Evolutionary conservation across 75 land plant genomes (phyloP).

Genomic region (Cupressus sempervirens): DNA sequence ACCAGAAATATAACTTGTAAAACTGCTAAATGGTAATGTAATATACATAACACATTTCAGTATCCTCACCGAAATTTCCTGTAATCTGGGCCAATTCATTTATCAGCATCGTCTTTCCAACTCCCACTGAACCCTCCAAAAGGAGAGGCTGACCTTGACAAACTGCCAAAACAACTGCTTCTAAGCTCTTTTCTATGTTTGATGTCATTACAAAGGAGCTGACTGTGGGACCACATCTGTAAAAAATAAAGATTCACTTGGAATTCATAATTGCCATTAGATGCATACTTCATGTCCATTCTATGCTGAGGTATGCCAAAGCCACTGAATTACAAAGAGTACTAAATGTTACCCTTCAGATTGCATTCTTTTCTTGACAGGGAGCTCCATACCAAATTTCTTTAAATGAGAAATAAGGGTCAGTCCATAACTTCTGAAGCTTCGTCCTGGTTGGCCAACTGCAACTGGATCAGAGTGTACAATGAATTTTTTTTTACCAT

Average conservation of each 20-base stretch:
- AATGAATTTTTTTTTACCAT: background rate
- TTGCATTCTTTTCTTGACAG: constrained; percentile 21
- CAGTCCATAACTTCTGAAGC: constrained; percentile 12
- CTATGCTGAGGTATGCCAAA: background rate
- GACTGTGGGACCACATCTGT: background rate
- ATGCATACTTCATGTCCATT: background rate
- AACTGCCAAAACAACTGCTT: constrained; percentile 65
- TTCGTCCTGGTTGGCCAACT: constrained; percentile 11
- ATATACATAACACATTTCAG: background rate
- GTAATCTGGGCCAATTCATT: constrained; percentile 51
- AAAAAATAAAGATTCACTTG: background rate
- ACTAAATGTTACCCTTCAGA: constrained; percentile 6
- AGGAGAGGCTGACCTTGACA: constrained; percentile 85
- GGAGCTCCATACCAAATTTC: constrained; percentile 45
- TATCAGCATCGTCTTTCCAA: constrained; percentile 85
- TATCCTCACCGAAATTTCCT: constrained; percentile 60
- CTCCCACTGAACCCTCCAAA: constrained; percentile 83
- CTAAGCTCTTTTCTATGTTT: constrained; percentile 57
- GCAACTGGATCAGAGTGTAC: background rate
- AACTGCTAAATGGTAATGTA: background rate
- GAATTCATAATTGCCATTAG: background rate
- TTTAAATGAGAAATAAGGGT: constrained; percentile 20
- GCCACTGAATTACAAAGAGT: background rate
- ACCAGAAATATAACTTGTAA: background rate
- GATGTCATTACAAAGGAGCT: constrained; percentile 63